Conservation (phyloP, 257 asterid species). For the Fraxinus excelsior region DNA sequence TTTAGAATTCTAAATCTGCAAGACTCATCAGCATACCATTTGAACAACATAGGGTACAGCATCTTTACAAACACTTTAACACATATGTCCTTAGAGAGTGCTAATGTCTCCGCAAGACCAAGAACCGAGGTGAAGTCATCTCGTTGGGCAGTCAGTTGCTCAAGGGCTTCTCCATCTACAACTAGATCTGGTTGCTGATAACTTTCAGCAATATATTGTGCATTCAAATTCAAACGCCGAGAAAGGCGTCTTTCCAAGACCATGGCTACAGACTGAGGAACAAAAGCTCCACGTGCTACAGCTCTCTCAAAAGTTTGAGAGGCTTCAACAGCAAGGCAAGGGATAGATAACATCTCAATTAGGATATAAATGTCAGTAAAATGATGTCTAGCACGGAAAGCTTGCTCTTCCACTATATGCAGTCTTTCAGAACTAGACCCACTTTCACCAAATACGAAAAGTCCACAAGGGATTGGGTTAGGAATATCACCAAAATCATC, state of each 20-base stretch:
- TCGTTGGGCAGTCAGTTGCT: conserved; percentile 65
- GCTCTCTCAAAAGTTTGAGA: conserved; percentile 94
- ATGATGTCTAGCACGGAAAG: conserved; percentile 47
- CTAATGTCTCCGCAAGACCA: conserved; percentile 87
- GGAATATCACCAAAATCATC: conserved; percentile 50
- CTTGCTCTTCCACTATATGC: conserved; percentile 56
- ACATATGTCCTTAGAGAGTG: conserved; percentile 65
- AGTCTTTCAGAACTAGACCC: conserved; percentile 53
- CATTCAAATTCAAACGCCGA: conserved; percentile 52
- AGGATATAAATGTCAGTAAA: conserved; percentile 78
- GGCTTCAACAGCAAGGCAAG: conserved; percentile 86
- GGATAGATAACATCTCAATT: conserved; percentile 89
- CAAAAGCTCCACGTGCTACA: conserved; percentile 77
- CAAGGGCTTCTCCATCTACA: conserved; percentile 68
- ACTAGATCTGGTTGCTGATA: conserved; percentile 55
- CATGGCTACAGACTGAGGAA: conserved; percentile 70
- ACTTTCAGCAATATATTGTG: conserved; percentile 65
- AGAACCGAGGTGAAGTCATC: conserved; percentile 81
- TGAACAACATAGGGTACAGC: conserved; percentile 75
- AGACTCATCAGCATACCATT: conserved; percentile 85
- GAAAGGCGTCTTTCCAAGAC: conserved; percentile 79
- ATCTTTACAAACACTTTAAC: conserved; percentile 79
- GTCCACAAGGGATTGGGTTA: conserved; percentile 49
- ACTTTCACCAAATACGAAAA: conserved; percentile 66
- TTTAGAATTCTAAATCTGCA: conserved; percentile 82